These are phyloP conservation scores for Penicillium argentinense DNA, from an alignment of 495 filamentous ascomycete genomes.

Conservation along the genomic window DNA sequence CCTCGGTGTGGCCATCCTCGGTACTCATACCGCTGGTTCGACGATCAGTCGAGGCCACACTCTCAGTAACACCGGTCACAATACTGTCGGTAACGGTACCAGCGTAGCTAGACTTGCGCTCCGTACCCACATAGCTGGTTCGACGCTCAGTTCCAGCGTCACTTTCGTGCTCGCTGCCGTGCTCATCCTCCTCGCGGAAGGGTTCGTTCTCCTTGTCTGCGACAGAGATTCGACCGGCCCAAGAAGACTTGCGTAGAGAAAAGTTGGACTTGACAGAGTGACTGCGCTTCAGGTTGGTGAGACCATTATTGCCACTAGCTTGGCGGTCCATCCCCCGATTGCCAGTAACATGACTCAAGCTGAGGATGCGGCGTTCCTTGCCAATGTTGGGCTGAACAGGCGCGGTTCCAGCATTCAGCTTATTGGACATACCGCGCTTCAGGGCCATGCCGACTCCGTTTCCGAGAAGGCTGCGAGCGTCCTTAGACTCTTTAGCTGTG, in stretches of 20 bases:
- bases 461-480: constrained; percentile 41
- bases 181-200: constrained; percentile 54
- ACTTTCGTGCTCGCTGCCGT: constrained; percentile 43
- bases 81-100: constrained; percentile 49
- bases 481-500: constrained; percentile 41
- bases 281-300: constrained; percentile 61
- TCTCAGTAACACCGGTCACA: constrained; percentile 46
- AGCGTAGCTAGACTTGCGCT: constrained; percentile 39
- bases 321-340: constrained; percentile 67
- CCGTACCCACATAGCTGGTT: constrained; percentile 43
- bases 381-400: constrained; percentile 48
- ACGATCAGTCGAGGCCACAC: constrained; percentile 48
- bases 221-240: constrained; percentile 56
- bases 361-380: constrained; percentile 73
- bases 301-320: constrained; percentile 41
- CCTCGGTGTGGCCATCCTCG: constrained; percentile 31
- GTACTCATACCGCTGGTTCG: constrained; percentile 53
- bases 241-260: constrained; percentile 68
- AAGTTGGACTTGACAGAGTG: constrained; percentile 69
- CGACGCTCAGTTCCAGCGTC: constrained; percentile 54
- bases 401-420: constrained; percentile 45
- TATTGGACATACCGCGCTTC: constrained; percentile 44
- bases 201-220: constrained; percentile 64
- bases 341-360: constrained; percentile 80
- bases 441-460: constrained; percentile 54